Evolutionary conservation across 1,284 basidiomycete species (phyloP).

Genomic region (Spongispora temasekensis): DNA sequence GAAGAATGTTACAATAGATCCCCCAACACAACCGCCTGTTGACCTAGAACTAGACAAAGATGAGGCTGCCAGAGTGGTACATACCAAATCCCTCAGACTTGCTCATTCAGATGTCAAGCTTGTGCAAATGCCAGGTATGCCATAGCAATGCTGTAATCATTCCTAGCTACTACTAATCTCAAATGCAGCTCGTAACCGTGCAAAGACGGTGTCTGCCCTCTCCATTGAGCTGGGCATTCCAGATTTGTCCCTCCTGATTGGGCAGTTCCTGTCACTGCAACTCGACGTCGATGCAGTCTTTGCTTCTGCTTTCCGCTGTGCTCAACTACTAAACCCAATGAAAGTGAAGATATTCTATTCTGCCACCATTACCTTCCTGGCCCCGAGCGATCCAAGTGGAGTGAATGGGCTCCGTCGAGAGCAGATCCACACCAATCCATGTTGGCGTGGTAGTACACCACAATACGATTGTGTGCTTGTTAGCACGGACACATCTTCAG

Average conservation of each 20-base stretch:
- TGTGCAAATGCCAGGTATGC: neutral
- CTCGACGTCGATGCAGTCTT: neutral
- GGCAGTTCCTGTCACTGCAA: neutral
- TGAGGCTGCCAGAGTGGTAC: neutral
- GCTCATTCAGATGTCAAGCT: neutral
- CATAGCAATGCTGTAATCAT: too few relatives aligned
- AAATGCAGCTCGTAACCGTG: neutral
- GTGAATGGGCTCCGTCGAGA: neutral
- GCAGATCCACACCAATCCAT: neutral
- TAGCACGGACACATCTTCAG: too few relatives aligned
- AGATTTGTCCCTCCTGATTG: neutral
- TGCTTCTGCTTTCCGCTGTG: neutral
- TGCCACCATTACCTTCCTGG: conserved; percentile 1
- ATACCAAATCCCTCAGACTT: neutral
- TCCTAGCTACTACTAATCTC: neutral
- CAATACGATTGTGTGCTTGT: neutral
- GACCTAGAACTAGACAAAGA: neutral
- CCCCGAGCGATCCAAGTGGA: conserved; percentile 3
- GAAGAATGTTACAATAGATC: neutral
- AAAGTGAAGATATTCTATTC: conserved; percentile 5
- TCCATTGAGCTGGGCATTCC: neutral
- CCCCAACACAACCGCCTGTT: neutral
- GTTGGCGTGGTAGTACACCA: neutral
- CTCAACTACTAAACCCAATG: neutral
- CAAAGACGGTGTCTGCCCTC: neutral